Conservation (phyloP, 805 yeast species). For the Metschnikowia rubicola region DNA sequence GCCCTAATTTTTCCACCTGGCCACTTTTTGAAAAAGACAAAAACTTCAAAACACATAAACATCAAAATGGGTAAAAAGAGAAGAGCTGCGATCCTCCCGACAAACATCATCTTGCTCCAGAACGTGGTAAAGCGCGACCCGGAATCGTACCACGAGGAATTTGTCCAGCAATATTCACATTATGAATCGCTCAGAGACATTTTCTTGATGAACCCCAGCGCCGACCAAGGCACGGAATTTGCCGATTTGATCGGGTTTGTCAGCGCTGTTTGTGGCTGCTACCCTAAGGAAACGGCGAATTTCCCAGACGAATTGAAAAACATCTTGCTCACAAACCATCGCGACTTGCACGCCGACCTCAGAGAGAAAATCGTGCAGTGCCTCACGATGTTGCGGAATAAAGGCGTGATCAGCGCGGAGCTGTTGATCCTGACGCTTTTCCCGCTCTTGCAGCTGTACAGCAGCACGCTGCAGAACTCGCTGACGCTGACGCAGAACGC, state of each 20-base stretch:
- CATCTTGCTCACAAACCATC: constrained; percentile 70
- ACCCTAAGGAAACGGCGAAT: constrained; percentile 79
- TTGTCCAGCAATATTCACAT: constrained; percentile 86
- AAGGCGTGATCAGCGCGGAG: constrained; percentile 75
- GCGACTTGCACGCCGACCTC: constrained; percentile 76
- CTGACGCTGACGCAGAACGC: constrained; percentile 56
- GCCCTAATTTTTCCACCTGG: background rate
- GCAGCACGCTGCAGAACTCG: constrained; percentile 34
- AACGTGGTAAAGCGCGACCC: constrained; percentile 94
- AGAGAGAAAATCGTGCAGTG: constrained; percentile 90
- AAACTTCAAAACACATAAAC: background rate
- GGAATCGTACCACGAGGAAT: constrained; percentile 89
- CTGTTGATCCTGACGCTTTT: constrained; percentile 79
- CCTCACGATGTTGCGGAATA: constrained; percentile 85
- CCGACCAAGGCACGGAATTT: constrained; percentile 47
- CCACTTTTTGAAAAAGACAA: background rate
- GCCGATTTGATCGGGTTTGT: constrained; percentile 81
- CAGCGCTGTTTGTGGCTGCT: constrained; percentile 86
- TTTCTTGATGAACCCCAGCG: constrained; percentile 64
- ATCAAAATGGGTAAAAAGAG: constrained; percentile 72
- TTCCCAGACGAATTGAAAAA: constrained; percentile 80
- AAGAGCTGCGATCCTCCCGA: constrained; percentile 91
- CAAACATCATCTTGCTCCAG: constrained; percentile 86
- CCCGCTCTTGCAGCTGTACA: constrained; percentile 73
- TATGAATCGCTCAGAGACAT: constrained; percentile 89